phyloP scores from a whole-genome alignment of 768 basidiomycete species.

The Clitopilus hobsonii region DNA sequence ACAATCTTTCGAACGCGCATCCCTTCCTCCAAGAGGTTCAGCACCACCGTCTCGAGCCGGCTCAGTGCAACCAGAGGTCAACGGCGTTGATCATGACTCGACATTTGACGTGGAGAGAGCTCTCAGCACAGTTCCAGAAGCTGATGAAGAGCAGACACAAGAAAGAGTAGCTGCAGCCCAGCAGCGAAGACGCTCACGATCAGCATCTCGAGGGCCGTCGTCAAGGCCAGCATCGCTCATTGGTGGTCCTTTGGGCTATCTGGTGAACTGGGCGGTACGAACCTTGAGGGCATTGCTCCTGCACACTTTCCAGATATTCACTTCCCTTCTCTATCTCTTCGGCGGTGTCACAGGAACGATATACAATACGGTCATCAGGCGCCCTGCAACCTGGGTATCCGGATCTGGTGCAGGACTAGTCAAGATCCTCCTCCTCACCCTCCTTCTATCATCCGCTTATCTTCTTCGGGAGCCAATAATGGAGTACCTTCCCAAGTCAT shows the following conservation, averaged over 20 bases:
- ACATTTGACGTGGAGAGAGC: conserved; percentile 45
- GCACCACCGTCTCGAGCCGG: conserved; percentile 26
- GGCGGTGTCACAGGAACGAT: conserved; percentile 47
- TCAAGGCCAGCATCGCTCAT: conserved; percentile 29
- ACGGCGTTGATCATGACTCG: conserved; percentile 21
- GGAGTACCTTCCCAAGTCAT: conserved; percentile 24
- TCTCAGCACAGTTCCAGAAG: conserved; percentile 61
- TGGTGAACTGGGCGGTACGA: conserved; percentile 27
- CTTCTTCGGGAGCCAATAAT: conserved; percentile 31
- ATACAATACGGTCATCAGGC: conserved; percentile 41
- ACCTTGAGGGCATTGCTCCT: conserved; percentile 16
- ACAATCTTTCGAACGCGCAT: conserved; percentile 23
- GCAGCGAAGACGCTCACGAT: conserved; percentile 23
- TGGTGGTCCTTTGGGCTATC: conserved; percentile 37
- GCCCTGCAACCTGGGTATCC: conserved; percentile 41
- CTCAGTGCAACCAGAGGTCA: conserved; percentile 18
- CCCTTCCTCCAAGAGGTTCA: conserved; percentile 32
- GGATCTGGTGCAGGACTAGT: conserved; percentile 21
- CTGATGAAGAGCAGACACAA: conserved; percentile 44
- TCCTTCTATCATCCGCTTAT: conserved; percentile 42
- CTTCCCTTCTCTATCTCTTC: conserved; percentile 32
- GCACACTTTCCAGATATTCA: conserved; percentile 24
- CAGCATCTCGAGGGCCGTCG: conserved; percentile 18
- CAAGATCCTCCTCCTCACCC: conserved; percentile 38
- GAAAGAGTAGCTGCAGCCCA: conserved; percentile 17